Conservation (phyloP, 371 early-diverging fungal species). For the Rhizopus arrhizus region DNA sequence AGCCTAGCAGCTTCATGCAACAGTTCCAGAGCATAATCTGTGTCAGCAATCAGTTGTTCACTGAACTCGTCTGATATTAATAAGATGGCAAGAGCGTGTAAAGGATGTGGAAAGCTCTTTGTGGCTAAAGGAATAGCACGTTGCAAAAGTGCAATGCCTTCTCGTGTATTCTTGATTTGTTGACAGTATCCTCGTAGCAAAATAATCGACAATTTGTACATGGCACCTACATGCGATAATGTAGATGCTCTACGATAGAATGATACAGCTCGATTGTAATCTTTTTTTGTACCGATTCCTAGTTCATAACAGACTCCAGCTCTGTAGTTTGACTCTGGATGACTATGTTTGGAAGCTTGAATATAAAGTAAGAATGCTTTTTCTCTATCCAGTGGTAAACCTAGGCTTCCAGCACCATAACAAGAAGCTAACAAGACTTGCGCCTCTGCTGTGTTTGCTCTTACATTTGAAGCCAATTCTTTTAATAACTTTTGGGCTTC, state of each 20-base stretch:
- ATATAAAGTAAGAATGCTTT: conserved; percentile 86
- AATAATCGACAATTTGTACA: conserved; percentile 93
- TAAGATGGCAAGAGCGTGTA: conserved; percentile 86
- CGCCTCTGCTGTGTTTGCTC: conserved; percentile 70
- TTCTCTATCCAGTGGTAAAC: conserved; percentile 77
- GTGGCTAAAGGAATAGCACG: conserved; percentile 81
- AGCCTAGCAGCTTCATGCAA: conserved; percentile 84
- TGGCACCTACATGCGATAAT: conserved; percentile 86
- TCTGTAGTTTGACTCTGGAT: conserved; percentile 88
- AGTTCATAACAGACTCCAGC: conserved; percentile 92
- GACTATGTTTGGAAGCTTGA: conserved; percentile 89
- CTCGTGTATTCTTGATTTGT: conserved; percentile 75
- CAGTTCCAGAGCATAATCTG: conserved; percentile 81
- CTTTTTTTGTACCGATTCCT: conserved; percentile 87
- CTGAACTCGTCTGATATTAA: conserved; percentile 71
- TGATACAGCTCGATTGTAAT: conserved; percentile 76
- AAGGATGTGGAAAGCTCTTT: conserved; percentile 77
- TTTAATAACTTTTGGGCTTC: conserved; percentile 80
- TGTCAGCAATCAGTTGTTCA: conserved; percentile 71
- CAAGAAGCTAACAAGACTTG: conserved; percentile 89
- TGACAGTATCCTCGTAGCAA: conserved; percentile 78
- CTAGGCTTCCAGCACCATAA: conserved; percentile 75
- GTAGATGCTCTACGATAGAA: conserved; percentile 93
- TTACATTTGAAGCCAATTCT: conserved; percentile 58
- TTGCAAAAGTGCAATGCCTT: conserved; percentile 91